These are phyloP conservation scores for Paulownia fortunei DNA, from an alignment of 257 asterid species.

Conservation along the genomic window DNA sequence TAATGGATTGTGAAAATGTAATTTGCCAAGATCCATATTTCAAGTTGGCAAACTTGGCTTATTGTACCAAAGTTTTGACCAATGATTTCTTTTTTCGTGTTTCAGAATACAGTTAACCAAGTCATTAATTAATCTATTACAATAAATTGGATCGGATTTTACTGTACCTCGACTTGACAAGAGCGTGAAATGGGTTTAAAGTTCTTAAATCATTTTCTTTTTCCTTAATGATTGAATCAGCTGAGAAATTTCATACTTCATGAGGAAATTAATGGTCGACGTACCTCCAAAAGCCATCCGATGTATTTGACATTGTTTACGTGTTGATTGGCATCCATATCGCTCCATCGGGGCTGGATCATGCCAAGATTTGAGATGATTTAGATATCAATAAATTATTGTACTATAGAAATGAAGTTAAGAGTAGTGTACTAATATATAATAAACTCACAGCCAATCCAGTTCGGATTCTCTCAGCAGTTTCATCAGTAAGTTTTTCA, in stretches of 20 bases:
- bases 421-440: neutral
- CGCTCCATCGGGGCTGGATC: slow-evolving; percentile 88
- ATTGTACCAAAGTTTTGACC: too few relatives aligned
- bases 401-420: neutral
- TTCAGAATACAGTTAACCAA: too few relatives aligned
- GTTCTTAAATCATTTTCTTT: neutral
- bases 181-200: neutral
- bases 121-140: too few relatives aligned
- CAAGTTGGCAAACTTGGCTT: neutral
- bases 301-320: slow-evolving; percentile 90
- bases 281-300: slow-evolving; percentile 91
- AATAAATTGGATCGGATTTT: too few relatives aligned
- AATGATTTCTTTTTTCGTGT: too few relatives aligned
- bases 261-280: neutral
- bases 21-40: too few relatives aligned
- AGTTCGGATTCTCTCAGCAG: slow-evolving; percentile 58
- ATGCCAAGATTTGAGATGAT: neutral
- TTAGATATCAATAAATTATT: neutral
- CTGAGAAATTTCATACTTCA: neutral
- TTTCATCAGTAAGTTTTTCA: slow-evolving; percentile 65
- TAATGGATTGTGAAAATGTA: too few relatives aligned
- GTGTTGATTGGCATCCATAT: slow-evolving; percentile 92
- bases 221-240: neutral
- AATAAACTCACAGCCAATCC: slow-evolving; percentile 76
- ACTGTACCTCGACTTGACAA: too few relatives aligned